A percentile compares a stretch with the other conserved stretches of the same genome.
These are phyloP conservation scores for Eucommia ulmoides DNA, from an alignment of 257 asterid genomes.

Conservation along the genomic window DNA sequence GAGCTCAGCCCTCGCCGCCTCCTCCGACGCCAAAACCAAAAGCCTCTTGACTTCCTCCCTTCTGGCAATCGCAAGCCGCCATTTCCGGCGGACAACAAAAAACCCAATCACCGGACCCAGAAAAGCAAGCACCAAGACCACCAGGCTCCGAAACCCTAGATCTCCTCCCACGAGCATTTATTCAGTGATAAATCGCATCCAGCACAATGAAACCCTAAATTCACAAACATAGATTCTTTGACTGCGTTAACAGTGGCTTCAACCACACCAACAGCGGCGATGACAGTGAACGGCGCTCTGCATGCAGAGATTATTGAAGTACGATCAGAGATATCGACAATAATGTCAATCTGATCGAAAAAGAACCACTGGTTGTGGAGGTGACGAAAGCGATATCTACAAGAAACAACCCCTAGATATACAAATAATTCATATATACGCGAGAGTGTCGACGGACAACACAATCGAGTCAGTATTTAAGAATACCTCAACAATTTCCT, in stretches of 20 bases:
- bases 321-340: background rate
- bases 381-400: too few relatives aligned
- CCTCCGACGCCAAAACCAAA: conserved; percentile 53
- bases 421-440: too few relatives aligned
- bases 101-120: conserved; percentile 24
- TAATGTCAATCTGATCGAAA: background rate
- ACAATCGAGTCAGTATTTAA: too few relatives aligned
- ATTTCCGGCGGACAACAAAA: conserved; percentile 39
- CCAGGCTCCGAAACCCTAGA: conserved; percentile 39
- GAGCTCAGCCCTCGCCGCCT: conserved; percentile 58
- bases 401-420: too few relatives aligned
- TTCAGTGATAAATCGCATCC: conserved; percentile 3
- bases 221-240: too few relatives aligned
- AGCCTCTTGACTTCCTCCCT: conserved; percentile 57
- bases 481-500: too few relatives aligned
- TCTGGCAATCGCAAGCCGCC: conserved; percentile 48
- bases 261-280: background rate
- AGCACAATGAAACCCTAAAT: too few relatives aligned
- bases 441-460: too few relatives aligned
- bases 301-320: background rate
- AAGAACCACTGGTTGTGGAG: too few relatives aligned
- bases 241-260: too few relatives aligned
- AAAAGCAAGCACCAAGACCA: conserved; percentile 27
- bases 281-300: background rate
- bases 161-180: conserved; percentile 64